Conservation (phyloP, 192 early-diverging fungal species). For the Gryganskiella cystojenkinii region DNA sequence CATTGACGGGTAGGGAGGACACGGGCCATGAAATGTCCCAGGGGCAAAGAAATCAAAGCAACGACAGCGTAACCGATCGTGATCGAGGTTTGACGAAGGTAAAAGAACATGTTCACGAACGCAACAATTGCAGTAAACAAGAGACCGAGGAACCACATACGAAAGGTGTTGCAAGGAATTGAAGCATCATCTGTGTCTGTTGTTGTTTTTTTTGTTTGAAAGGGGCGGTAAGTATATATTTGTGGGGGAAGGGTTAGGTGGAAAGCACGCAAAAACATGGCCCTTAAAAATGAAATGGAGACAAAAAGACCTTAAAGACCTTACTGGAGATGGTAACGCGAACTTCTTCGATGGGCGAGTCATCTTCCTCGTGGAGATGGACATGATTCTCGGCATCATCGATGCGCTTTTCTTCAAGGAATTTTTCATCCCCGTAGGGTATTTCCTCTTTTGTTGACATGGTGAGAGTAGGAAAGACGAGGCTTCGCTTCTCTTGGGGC, state of each 20-base stretch:
- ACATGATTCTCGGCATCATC: constrained; percentile 7
- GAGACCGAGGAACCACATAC: constrained; percentile 60
- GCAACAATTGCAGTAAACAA: constrained; percentile 49
- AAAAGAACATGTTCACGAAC: constrained; percentile 66
- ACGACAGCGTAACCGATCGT: constrained; percentile 57
- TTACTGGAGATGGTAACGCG: constrained; percentile 49
- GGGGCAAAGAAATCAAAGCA: constrained; percentile 59
- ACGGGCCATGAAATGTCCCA: constrained; percentile 58
- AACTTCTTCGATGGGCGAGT: constrained; percentile 54
- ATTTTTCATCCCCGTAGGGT: too few species aligned
- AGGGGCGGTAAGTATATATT: not conserved
- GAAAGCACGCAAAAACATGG: not conserved
- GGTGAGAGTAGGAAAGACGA: not conserved
- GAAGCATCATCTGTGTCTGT: constrained; percentile 60
- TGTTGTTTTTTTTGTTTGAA: not conserved
- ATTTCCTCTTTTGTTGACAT: not conserved
- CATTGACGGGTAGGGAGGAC: constrained; percentile 55
- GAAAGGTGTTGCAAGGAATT: constrained; percentile 62
- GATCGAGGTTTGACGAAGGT: constrained; percentile 57
- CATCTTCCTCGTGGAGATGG: constrained; percentile 24
- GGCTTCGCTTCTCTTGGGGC: too few species aligned
- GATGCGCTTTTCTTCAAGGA: not conserved
- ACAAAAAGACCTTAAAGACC: not conserved
- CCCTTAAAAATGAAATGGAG: not conserved
- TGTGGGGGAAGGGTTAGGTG: not conserved